phyloP scores from a whole-genome alignment of 345 rosid genomes.

The Euphorbia lathyris region DNA sequence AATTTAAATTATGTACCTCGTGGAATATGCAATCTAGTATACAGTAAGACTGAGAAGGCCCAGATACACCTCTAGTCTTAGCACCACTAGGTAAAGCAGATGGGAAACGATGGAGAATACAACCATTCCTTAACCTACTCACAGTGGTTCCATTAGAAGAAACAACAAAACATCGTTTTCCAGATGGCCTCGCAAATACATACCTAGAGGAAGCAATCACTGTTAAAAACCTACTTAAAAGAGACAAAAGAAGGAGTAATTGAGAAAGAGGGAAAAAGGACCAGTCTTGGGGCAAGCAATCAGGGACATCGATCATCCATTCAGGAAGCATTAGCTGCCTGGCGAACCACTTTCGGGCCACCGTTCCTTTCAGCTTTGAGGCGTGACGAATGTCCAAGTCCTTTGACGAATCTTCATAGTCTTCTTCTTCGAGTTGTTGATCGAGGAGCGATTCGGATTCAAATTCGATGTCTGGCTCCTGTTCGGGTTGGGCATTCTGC shows the following conservation, averaged over 20 bases:
- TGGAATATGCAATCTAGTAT: conserved; percentile 95
- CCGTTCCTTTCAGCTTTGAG: conserved; percentile 67
- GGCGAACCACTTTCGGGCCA: conserved; percentile 82
- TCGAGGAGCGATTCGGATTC: conserved; percentile 21
- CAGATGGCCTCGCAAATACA: conserved; percentile 78
- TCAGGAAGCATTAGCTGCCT: conserved; percentile 89
- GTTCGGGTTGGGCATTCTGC: conserved; percentile 35
- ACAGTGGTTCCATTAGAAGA: conserved; percentile 74
- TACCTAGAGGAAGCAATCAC: conserved; percentile 15
- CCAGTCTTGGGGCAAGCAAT: conserved; percentile 68
- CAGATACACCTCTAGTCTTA: conserved; percentile 53
- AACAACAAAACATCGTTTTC: conserved; percentile 85
- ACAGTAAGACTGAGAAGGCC: conserved; percentile 68
- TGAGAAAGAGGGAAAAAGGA: conserved; percentile 14
- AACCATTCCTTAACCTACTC: conserved; percentile 73
- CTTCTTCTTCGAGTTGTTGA: conserved; percentile 24
- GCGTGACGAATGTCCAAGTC: conserved; percentile 63
- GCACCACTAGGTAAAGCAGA: conserved; percentile 86
- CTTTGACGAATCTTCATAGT: conserved; percentile 30
- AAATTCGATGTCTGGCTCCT: conserved; percentile 34
- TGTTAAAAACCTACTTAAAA: neutral
- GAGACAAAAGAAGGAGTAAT: neutral
- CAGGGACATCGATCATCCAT: conserved; percentile 97
- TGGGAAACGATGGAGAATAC: conserved; percentile 72
- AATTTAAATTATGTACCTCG: conserved; percentile 45